Evolutionary conservation across 805 yeast genomes (phyloP).

Genomic region (Suhomyces tanzawaensis): DNA sequence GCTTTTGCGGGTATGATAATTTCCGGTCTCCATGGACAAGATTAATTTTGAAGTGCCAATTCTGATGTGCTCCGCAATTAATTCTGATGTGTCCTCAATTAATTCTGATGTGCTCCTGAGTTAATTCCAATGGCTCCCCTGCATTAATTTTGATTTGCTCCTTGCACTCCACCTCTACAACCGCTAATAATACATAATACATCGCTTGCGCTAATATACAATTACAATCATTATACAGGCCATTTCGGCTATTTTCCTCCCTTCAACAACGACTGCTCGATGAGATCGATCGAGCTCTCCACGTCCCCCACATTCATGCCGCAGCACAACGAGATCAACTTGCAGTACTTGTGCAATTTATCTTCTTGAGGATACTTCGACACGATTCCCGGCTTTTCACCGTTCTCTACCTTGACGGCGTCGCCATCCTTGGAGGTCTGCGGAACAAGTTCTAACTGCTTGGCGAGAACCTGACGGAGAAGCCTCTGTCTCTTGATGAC

Average conservation of each 20-base stretch:
- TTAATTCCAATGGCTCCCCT: no score
- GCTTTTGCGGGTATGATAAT: no score
- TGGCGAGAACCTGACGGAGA: slow-evolving; percentile 14
- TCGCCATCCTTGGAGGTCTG: neutral
- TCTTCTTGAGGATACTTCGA: slow-evolving; percentile 25
- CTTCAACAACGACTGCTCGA: slow-evolving; percentile 37
- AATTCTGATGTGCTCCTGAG: no score
- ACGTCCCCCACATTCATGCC: slow-evolving; percentile 42
- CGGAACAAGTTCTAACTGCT: slow-evolving; percentile 14
- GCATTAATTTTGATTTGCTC: no score
- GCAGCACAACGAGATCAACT: slow-evolving; percentile 40
- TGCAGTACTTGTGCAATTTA: slow-evolving; percentile 38
- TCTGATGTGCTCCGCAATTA: no score
- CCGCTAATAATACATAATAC: slow-evolving; percentile 3
- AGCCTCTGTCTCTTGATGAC: slow-evolving; percentile 21
- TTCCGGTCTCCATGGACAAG: no score
- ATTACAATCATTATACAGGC: slow-evolving; percentile 1
- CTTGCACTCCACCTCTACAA: no score
- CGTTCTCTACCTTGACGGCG: neutral
- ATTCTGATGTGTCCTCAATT: no score
- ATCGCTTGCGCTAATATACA: slow-evolving; percentile 2
- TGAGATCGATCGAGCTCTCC: slow-evolving; percentile 40
- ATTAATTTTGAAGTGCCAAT: no score
- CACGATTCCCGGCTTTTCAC: neutral
- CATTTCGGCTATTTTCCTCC: slow-evolving; percentile 1